Conservation (phyloP, 805 yeast genomes). For the Ogataea wickerhamii region DNA sequence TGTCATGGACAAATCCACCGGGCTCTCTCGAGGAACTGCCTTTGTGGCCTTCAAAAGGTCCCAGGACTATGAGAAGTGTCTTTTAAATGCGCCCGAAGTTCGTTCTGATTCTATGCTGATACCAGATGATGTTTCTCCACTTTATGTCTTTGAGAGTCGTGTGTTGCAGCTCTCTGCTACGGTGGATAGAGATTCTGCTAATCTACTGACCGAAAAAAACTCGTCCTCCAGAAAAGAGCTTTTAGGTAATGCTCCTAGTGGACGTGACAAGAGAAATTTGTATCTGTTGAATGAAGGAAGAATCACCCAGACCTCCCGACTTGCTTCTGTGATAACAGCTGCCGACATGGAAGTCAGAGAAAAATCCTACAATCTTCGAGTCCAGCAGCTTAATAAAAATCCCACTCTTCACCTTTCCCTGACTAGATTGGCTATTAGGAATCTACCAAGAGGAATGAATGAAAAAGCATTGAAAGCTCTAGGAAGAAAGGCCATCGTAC, state of each 20-base stretch:
- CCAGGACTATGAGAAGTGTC: conserved; percentile 62
- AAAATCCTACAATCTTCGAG: conserved; percentile 79
- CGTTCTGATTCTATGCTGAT: conserved; percentile 61
- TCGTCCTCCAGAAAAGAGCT: conserved; percentile 68
- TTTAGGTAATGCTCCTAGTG: conserved; percentile 76
- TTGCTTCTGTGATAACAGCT: conserved; percentile 63
- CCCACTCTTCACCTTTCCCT: conserved; percentile 90
- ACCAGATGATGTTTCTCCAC: conserved; percentile 88
- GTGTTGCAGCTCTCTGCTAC: conserved; percentile 80
- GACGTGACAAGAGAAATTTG: conserved; percentile 78
- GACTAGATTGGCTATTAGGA: conserved; percentile 92
- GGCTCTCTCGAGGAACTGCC: conserved; percentile 89
- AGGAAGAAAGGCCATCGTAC: conserved; percentile 91
- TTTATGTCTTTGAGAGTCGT: conserved; percentile 90
- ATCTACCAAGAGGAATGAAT: conserved; percentile 88
- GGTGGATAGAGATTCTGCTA: conserved; percentile 82
- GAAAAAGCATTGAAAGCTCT: conserved; percentile 85
- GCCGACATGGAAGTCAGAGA: conserved; percentile 86
- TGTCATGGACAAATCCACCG: conserved; percentile 80
- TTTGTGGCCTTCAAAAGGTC: conserved; percentile 78
- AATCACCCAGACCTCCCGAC: conserved; percentile 71
- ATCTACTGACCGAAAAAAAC: conserved; percentile 65
- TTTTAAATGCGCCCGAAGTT: conserved; percentile 73
- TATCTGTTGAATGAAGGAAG: conserved; percentile 93
- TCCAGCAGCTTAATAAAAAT: conserved; percentile 84